Percentiles rank a stretch among this genome's conserved stretches.
These are phyloP conservation scores for Stevia rebaudiana DNA, from an alignment of 140 eudicot species.

Conservation along the genomic window DNA sequence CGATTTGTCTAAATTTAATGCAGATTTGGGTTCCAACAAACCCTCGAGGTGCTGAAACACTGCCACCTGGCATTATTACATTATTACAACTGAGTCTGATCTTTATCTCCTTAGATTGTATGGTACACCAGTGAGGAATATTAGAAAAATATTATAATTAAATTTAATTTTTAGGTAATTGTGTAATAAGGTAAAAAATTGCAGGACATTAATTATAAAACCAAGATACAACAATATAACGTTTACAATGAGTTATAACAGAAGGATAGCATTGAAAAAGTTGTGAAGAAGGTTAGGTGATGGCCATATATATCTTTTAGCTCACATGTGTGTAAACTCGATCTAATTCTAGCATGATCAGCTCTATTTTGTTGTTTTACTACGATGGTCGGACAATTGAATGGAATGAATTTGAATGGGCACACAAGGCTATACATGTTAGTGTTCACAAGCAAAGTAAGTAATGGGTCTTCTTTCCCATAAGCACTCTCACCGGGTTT, in stretches of 20 bases:
- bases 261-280: slow-evolving; percentile 61
- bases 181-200: slow-evolving; percentile 16
- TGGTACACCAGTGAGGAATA: slow-evolving; percentile 60
- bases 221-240: slow-evolving; percentile 76
- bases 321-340: not conserved
- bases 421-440: slow-evolving; percentile 75
- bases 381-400: slow-evolving; percentile 84
- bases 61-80: slow-evolving; percentile 63
- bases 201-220: slow-evolving; percentile 55
- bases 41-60: slow-evolving; percentile 83
- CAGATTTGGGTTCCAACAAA: slow-evolving; percentile 81
- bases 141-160: not conserved
- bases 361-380: slow-evolving; percentile 72
- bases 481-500: too few relatives aligned
- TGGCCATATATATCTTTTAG: slow-evolving; percentile 7
- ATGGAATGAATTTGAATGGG: slow-evolving; percentile 94
- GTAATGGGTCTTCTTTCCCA: too few relatives aligned
- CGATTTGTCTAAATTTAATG: slow-evolving; percentile 1
- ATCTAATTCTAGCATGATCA: slow-evolving; percentile 29
- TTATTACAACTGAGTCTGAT: slow-evolving; percentile 61
- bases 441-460: slow-evolving; percentile 77
- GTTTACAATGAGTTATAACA: slow-evolving; percentile 67
- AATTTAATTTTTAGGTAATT: not conserved
- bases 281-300: slow-evolving; percentile 57
- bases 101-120: slow-evolving; percentile 59